Evolutionary conservation across 805 yeast genomes (phyloP).

Genomic region (Metschnikowia picachoensis): DNA sequence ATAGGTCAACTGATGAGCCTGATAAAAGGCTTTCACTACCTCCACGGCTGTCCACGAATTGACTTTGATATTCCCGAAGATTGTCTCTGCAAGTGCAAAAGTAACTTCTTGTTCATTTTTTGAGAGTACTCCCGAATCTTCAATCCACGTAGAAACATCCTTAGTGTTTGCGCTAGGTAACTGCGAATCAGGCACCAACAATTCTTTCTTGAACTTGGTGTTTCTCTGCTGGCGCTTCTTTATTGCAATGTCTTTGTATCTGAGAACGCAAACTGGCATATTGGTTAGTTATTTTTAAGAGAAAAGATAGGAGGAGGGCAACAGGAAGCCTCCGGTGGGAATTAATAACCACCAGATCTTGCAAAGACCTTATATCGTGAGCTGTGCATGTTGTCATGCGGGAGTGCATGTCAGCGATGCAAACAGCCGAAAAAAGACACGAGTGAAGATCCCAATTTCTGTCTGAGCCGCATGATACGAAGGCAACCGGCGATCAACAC

Average conservation of each 20-base stretch:
- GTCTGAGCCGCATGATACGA: neutral
- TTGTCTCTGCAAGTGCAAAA: slow-evolving; percentile 24
- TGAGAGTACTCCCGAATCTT: slow-evolving; percentile 31
- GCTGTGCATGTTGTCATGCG: neutral
- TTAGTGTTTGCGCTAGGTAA: slow-evolving; percentile 29
- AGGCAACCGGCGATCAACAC: neutral
- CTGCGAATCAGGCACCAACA: slow-evolving; percentile 37
- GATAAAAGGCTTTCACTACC: slow-evolving; percentile 53
- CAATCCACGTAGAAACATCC: slow-evolving; percentile 39
- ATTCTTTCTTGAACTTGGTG: slow-evolving; percentile 40
- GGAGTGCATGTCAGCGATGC: slow-evolving; percentile 3
- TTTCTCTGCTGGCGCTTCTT: slow-evolving; percentile 40
- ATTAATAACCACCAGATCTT: neutral
- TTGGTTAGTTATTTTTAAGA: neutral
- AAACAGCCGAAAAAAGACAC: neutral
- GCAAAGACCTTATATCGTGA: neutral
- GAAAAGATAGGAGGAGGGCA: neutral
- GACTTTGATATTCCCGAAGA: slow-evolving; percentile 27
- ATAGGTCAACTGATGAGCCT: slow-evolving; percentile 52
- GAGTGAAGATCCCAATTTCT: neutral
- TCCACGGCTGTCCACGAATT: slow-evolving; percentile 36
- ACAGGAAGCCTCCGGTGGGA: neutral
- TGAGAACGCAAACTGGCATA: slow-evolving; percentile 1
- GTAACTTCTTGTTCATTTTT: slow-evolving; percentile 39
- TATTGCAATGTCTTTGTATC: slow-evolving; percentile 38